These are phyloP conservation scores for Prunus yedoensis DNA, from an alignment of 331 rosid genomes.

Conservation along the genomic window DNA sequence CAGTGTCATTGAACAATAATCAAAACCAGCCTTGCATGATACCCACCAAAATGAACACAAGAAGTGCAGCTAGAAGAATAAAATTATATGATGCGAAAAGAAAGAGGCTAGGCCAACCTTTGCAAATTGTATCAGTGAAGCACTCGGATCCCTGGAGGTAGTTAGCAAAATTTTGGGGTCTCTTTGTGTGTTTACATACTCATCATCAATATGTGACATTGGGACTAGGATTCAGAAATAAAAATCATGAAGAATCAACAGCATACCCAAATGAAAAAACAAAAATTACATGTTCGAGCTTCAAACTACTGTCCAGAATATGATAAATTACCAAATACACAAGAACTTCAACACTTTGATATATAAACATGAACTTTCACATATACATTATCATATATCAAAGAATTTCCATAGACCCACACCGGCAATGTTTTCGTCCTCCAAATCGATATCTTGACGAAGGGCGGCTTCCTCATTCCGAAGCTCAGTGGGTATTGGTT, in stretches of 20 bases:
- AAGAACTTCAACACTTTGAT: neutral
- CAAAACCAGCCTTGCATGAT: slow-evolving; percentile 5
- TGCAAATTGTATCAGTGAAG: too few species aligned
- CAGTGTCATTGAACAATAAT: slow-evolving; percentile 14
- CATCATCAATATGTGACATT: slow-evolving; percentile 47
- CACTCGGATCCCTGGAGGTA: slow-evolving; percentile 74
- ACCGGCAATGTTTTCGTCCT: slow-evolving; percentile 80
- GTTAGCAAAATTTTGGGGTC: slow-evolving; percentile 91
- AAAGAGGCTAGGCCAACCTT: neutral
- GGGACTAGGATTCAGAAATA: slow-evolving; percentile 50
- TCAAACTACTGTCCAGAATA: neutral
- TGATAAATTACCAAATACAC: neutral
- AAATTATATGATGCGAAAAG: neutral
- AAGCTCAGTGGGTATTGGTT: slow-evolving; percentile 88
- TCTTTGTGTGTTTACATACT: slow-evolving; percentile 76
- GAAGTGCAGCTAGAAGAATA: neutral
- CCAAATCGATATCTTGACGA: slow-evolving; percentile 81
- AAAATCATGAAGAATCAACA: neutral
- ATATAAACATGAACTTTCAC: neutral
- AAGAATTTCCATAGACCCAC: neutral
- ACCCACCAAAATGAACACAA: neutral
- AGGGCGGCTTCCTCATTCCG: slow-evolving; percentile 84
- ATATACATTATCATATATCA: neutral
- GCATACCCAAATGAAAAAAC: neutral
- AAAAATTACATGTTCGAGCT: neutral